Evolutionary conservation across 176 grass and related monocot species (phyloP), one percentile per base, ranked within the genome.

Genomic region (Musa itinerans): DNA sequence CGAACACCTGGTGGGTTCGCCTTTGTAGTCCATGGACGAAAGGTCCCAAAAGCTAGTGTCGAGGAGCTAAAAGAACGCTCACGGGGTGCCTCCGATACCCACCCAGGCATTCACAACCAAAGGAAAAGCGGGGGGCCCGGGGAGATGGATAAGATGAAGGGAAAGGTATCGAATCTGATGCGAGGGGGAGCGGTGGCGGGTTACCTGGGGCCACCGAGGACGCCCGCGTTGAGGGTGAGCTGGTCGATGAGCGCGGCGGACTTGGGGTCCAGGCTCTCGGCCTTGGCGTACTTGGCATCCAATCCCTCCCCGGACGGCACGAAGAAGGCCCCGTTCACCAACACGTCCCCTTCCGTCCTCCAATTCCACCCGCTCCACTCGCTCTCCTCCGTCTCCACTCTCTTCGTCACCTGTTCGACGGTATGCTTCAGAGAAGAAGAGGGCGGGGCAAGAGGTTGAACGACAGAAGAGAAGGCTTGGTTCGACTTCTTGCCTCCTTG

Each of bases 281-380:
- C 95, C 86, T 93, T 91, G 0, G 79, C 73, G 64, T 94, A 99
- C 69, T 63, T 99, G 4, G 56, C 86, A 73, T 91, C 83, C 53
- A 94, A 53, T 0, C 81, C 90, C 48, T 94, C 88, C 11, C 95
- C 95, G 53, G 95, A 99, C 0, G 95, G 81, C 56, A 94, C 90
- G 71, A 99, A 99, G 90, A 87, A 99, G 58, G 95, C 95, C 52
- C 95, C 95, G 79, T 99, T 99, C 50, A 91, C 86, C 90, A 99
- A 69, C 90, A 94, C 81, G 82, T 99, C 95, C 2, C 90, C 95
- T 79, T 94, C 88, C 80, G 95, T 86, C 82, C 95, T 88, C 95
- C 95, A 99, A 81, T 99, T 91, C 95, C 95, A 99, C 51, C 86
- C 90, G 1, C 16, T 10, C 95, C 88, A 99, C 56, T 72, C 71